Percentiles rank a stretch among this genome's conserved stretches.
Evolutionary conservation across 2,329 filamentous ascomycete genomes (phyloP).

Genomic region (Alternaria arbusti): DNA sequence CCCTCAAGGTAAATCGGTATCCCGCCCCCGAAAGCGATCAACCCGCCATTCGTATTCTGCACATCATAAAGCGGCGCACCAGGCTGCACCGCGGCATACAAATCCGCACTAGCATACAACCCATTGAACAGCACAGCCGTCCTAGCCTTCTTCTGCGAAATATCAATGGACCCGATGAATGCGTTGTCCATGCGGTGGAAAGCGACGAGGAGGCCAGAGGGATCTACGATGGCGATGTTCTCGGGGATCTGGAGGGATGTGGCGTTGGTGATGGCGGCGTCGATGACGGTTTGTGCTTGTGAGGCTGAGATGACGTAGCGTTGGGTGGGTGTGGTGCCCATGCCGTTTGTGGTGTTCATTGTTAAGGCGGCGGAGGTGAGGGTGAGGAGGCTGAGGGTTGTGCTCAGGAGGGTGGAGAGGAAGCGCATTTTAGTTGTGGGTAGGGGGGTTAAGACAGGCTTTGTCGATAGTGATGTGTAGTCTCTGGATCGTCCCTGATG

Average conservation of each 20-base stretch:
- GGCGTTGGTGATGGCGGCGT: conserved; percentile 28
- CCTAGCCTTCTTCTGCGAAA: conserved; percentile 37
- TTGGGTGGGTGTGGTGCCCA: conserved; percentile 27
- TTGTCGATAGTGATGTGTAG: background rate
- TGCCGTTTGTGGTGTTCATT: conserved; percentile 29
- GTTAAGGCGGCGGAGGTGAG: conserved; percentile 17
- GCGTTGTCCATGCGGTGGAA: conserved; percentile 41
- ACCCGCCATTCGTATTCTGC: conserved; percentile 35
- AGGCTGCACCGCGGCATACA: conserved; percentile 24
- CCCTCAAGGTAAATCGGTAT: conserved; percentile 35
- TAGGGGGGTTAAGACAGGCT: background rate
- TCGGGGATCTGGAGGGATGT: conserved; percentile 30
- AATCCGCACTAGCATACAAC: conserved; percentile 13
- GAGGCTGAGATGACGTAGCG: conserved; percentile 27
- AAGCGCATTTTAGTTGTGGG: background rate
- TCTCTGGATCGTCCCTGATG: background rate
- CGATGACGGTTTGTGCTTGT: conserved; percentile 33
- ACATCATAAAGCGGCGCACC: conserved; percentile 28
- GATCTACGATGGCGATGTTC: conserved; percentile 40
- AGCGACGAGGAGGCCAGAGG: conserved; percentile 35
- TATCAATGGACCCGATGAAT: conserved; percentile 34
- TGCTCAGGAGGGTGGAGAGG: background rate
- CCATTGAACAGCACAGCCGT: conserved; percentile 40
- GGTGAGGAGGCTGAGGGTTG: conserved; percentile 8
- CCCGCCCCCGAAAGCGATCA: conserved; percentile 39